Evolutionary conservation across 2,329 filamentous ascomycete genomes (phyloP).

Genomic region (Diaporthe australafricana): DNA sequence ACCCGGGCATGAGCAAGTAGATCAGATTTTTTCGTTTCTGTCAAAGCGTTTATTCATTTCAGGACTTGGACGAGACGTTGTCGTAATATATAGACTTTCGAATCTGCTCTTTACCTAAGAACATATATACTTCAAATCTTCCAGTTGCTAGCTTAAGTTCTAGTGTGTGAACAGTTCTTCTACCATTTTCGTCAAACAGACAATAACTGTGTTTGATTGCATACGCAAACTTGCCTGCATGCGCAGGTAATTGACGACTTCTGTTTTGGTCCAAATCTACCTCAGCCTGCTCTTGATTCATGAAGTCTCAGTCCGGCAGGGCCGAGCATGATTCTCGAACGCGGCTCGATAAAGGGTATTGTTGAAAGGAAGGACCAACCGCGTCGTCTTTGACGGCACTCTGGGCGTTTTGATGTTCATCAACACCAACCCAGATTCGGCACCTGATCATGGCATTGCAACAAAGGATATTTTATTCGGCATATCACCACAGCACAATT

Average conservation of each 20-base stretch:
- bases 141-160: background rate
- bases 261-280: too few relatives aligned
- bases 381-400: constrained; percentile 4
- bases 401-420: background rate
- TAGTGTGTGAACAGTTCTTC: background rate
- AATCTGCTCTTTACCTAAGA: background rate
- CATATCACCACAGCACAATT: background rate
- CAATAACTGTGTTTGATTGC: background rate
- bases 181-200: background rate
- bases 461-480: background rate
- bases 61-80: background rate
- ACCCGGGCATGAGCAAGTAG: background rate
- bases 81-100: too few relatives aligned
- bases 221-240: background rate
- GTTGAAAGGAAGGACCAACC: background rate
- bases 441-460: background rate
- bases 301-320: too few relatives aligned
- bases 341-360: background rate
- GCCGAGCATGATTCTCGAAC: too few relatives aligned
- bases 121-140: background rate
- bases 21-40: background rate
- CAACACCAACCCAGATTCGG: constrained; percentile 29
- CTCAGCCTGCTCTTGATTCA: background rate
- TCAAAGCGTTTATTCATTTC: background rate
- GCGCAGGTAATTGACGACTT: background rate